phyloP scores from a whole-genome alignment of 352 stramenopile genomes.

The Phytophthora hibernalis region DNA sequence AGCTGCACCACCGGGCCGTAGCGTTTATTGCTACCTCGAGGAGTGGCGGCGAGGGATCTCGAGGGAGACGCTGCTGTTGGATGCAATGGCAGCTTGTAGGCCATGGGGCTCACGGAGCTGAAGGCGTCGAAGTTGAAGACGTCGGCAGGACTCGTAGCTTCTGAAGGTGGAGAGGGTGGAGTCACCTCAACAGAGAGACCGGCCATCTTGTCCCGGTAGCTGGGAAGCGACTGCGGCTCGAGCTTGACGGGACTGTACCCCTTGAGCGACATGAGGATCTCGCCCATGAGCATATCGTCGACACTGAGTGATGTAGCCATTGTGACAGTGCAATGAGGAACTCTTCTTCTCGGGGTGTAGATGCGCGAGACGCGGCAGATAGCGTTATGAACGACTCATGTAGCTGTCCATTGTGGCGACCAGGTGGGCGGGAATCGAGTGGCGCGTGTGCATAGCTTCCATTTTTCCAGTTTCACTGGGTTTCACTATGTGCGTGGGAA shows the following conservation, averaged over 20 bases:
- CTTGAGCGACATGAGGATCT: slow-evolving; percentile 86
- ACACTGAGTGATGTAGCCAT: slow-evolving; percentile 46
- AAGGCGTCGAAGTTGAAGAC: slow-evolving; percentile 49
- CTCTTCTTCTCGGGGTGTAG: background rate
- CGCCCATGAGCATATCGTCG: slow-evolving; percentile 76
- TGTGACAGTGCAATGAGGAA: background rate
- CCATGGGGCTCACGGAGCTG: slow-evolving; percentile 59
- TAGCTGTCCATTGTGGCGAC: slow-evolving; percentile 26
- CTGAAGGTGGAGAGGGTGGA: slow-evolving; percentile 3
- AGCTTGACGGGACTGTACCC: slow-evolving; percentile 34
- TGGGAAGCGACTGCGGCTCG: slow-evolving; percentile 8
- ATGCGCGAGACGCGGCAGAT: slow-evolving; percentile 28
- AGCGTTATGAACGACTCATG: slow-evolving; percentile 35
- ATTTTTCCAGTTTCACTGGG: slow-evolving; percentile 37
- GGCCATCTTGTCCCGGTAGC: slow-evolving; percentile 57
- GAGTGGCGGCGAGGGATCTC: slow-evolving; percentile 12
- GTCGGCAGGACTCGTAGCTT: slow-evolving; percentile 25
- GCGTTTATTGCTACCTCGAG: slow-evolving; percentile 50
- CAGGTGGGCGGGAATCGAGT: slow-evolving; percentile 27
- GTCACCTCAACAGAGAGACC: slow-evolving; percentile 56
- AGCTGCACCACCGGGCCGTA: slow-evolving; percentile 76
- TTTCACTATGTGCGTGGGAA: slow-evolving; percentile 31
- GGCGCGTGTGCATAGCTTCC: slow-evolving; percentile 27
- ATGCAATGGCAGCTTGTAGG: slow-evolving; percentile 38
- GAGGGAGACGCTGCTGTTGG: background rate